Evolutionary conservation across 2,329 filamentous ascomycete genomes (phyloP).

Genomic region (Chrysoporthe puriensis): DNA sequence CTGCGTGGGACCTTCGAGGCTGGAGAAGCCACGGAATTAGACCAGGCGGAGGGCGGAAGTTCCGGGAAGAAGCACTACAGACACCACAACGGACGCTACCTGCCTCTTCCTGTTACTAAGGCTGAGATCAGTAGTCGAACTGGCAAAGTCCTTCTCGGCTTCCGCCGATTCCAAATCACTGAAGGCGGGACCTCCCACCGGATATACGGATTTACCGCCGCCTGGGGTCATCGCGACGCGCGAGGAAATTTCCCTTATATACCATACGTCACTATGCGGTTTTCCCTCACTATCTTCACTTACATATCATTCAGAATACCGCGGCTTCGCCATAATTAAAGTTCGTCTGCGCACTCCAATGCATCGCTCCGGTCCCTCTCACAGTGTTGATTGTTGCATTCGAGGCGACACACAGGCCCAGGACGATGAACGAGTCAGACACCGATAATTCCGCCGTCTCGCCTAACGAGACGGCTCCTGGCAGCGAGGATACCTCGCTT

Average conservation of each 20-base stretch:
- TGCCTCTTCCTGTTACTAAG: background rate
- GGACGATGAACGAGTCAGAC: background rate
- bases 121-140: background rate
- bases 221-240: background rate
- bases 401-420: background rate
- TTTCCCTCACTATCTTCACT: background rate
- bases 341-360: background rate
- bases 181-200: background rate
- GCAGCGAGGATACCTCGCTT: background rate
- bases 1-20: background rate
- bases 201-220: conserved; percentile 5
- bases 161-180: background rate
- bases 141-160: background rate
- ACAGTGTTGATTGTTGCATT: background rate
- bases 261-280: background rate
- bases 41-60: background rate
- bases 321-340: background rate
- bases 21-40: background rate
- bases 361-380: too few relatives aligned
- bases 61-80: background rate
- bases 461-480: background rate
- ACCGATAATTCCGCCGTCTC: background rate
- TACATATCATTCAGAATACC: background rate
- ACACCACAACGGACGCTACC: background rate
- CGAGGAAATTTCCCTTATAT: background rate